phyloP scores from a whole-genome alignment of 2,329 filamentous ascomycete genomes.

The Pyrenophora tritici-repentis region DNA sequence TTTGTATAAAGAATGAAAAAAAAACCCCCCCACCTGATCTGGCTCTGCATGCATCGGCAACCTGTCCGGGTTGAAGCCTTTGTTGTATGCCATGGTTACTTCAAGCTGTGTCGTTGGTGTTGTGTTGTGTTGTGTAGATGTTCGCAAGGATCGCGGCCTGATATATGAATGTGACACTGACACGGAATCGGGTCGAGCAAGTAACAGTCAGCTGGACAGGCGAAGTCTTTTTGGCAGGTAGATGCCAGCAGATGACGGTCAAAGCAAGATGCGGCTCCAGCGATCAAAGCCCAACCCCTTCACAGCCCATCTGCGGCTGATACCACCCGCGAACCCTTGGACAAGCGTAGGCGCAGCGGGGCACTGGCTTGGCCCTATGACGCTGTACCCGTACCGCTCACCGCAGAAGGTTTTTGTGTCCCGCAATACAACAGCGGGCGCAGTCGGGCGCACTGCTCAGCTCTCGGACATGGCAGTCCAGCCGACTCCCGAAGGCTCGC shows the following conservation, averaged over 20 bases:
- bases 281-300: conserved; percentile 28
- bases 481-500: not conserved
- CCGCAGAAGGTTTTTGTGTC: not conserved
- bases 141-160: conserved; percentile 8
- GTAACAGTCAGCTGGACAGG: conserved; percentile 9
- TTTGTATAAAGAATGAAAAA: conserved; percentile 25
- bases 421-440: conserved; percentile 2
- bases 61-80: conserved; percentile 89
- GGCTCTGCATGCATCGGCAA: conserved; percentile 88
- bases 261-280: conserved; percentile 11
- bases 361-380: conserved; percentile 32
- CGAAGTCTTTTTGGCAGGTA: not conserved
- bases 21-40: conserved; percentile 67
- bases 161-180: conserved; percentile 24
- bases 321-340: conserved; percentile 9
- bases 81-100: conserved; percentile 85
- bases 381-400: conserved; percentile 14
- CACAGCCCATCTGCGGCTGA: conserved; percentile 37
- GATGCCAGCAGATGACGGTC: conserved; percentile 7
- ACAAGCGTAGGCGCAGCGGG: conserved; percentile 18
- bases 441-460: conserved; percentile 1
- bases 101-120: conserved; percentile 1
- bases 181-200: conserved; percentile 9
- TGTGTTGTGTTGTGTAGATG: not conserved
- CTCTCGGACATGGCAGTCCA: conserved; percentile 4